Conservation (phyloP, 441 rosid species). For the Gossypium lobatum region DNA sequence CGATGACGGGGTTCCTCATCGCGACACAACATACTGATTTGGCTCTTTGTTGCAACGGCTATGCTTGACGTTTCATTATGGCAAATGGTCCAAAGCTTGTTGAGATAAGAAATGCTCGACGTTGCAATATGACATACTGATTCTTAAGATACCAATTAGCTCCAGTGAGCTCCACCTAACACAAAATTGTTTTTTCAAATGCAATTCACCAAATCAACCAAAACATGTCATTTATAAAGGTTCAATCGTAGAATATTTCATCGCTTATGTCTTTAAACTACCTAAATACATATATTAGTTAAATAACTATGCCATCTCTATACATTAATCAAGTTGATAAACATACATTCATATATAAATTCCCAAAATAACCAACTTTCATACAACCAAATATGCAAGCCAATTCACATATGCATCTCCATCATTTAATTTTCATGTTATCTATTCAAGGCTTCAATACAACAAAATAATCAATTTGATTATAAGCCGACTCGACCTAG, state of each 20-base stretch:
- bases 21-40: neutral
- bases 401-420: neutral
- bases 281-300: neutral
- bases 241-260: neutral
- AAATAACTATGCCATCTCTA: neutral
- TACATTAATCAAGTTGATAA: neutral
- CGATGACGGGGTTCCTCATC: too few species aligned
- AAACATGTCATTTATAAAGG: neutral
- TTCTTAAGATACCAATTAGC: neutral
- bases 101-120: neutral
- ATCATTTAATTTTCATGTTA: neutral
- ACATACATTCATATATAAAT: neutral
- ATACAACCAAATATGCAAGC: neutral
- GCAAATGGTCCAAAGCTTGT: neutral
- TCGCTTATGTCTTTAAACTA: neutral
- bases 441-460: neutral
- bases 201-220: neutral
- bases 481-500: neutral
- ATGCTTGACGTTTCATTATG: neutral
- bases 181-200: neutral
- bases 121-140: neutral
- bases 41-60: neutral
- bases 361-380: neutral
- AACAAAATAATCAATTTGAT: neutral
- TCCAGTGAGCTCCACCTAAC: neutral